Evolutionary conservation across 1,284 basidiomycete genomes (phyloP).

Genomic region (Sporisorium iseilematis-ciliati): DNA sequence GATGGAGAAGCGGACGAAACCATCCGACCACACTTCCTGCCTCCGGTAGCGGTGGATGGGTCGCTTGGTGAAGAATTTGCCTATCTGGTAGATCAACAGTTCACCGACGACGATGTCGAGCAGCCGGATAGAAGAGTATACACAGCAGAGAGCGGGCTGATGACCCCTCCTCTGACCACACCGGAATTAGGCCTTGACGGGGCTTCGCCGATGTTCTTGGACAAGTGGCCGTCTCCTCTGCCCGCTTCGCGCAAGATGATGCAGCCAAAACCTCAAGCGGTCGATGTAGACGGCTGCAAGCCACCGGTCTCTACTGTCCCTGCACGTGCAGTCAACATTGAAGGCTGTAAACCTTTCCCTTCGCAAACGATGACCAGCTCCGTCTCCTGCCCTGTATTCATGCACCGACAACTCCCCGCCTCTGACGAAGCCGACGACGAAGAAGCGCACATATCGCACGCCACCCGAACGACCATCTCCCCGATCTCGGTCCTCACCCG

Average conservation of each 20-base stretch:
- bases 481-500: constrained; percentile 20
- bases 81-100: constrained; percentile 25
- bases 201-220: constrained; percentile 22
- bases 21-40: background rate
- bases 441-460: constrained; percentile 7
- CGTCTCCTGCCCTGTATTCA: constrained; percentile 12
- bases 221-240: constrained; percentile 25
- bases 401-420: no score
- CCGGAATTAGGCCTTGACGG: constrained; percentile 36
- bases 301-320: constrained; percentile 4
- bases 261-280: background rate
- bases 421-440: background rate
- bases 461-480: constrained; percentile 7
- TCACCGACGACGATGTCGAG: background rate
- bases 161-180: constrained; percentile 41
- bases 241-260: background rate
- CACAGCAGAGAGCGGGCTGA: constrained; percentile 6
- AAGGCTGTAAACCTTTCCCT: background rate
- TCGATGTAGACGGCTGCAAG: constrained; percentile 19
- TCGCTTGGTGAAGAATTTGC: constrained; percentile 31
- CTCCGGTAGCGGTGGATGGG: background rate
- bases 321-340: no score
- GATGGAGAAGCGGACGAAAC: constrained; percentile 20
- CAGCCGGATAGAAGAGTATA: no score
- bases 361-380: constrained; percentile 12